A percentile compares a stretch with the other conserved stretches of the same genome.
These are phyloP conservation scores for Neoboletus subvelutipes DNA, from an alignment of 768 basidiomycete species.

Conservation along the genomic window DNA sequence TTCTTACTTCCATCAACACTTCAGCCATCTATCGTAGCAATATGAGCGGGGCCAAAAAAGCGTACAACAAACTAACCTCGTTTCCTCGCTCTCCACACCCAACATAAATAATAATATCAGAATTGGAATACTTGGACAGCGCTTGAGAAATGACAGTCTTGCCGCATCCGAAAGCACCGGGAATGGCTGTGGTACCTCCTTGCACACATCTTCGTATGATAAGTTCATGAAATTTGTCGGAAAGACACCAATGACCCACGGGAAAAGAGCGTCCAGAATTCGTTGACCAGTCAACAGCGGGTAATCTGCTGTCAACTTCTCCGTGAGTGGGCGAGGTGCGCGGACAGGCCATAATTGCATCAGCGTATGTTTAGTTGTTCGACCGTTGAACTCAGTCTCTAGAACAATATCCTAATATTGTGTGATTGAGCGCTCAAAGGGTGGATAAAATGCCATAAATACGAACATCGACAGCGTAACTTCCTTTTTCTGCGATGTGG, in stretches of 20 bases:
- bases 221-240: neutral
- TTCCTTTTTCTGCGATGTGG: conserved; percentile 89
- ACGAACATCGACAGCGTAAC: conserved; percentile 85
- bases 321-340: conserved; percentile 92
- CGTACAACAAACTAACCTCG: conserved; percentile 52
- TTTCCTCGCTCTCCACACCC: conserved; percentile 99
- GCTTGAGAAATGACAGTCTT: conserved; percentile 99
- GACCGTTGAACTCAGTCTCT: conserved; percentile 97
- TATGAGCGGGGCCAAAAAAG: conserved; percentile 38
- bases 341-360: conserved; percentile 99
- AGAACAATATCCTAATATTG: conserved; percentile 78
- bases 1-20: conserved; percentile 90
- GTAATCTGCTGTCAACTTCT: conserved; percentile 90
- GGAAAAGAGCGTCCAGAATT: conserved; percentile 95
- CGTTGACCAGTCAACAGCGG: conserved; percentile 96
- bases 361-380: conserved; percentile 89
- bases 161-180: conserved; percentile 98
- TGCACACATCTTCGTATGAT: conserved; percentile 72
- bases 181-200: conserved; percentile 95
- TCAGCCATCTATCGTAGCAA: conserved; percentile 77
- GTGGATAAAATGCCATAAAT: neutral
- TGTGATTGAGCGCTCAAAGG: neutral
- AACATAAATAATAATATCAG: conserved; percentile 98
- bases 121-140: conserved; percentile 97
- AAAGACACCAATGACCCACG: conserved; percentile 48